Evolutionary conservation across 768 basidiomycete genomes (phyloP).

Genomic region (Agrocybe praecox): DNA sequence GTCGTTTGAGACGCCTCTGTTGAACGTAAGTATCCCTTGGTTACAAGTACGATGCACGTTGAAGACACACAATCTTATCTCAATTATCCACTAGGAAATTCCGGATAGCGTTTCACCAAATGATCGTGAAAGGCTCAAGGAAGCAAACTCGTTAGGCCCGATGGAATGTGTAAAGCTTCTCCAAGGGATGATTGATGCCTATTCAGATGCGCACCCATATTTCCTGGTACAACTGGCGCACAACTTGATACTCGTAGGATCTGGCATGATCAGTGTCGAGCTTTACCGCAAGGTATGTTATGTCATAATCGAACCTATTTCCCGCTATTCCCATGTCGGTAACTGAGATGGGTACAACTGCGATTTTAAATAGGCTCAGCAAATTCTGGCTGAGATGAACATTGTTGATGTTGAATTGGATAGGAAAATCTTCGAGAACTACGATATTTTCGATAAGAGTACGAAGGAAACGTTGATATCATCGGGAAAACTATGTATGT

Average conservation of each 20-base stretch:
- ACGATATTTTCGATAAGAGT: neutral
- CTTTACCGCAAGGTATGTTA: conserved; percentile 20
- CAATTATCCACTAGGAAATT: conserved; percentile 12
- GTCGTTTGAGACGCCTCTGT: neutral
- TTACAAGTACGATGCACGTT: no score
- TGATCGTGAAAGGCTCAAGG: conserved; percentile 14
- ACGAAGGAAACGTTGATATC: neutral
- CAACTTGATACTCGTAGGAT: conserved; percentile 4
- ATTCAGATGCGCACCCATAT: conserved; percentile 16
- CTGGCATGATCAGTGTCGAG: conserved; percentile 15
- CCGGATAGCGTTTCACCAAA: conserved; percentile 15
- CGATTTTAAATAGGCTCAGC: conserved; percentile 12
- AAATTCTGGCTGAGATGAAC: conserved; percentile 11
- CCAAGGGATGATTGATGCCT: conserved; percentile 20
- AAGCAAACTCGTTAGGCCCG: neutral
- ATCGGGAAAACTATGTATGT: neutral
- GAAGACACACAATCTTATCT: no score
- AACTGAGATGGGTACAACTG: neutral
- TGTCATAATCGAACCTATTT: neutral
- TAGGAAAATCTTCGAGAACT: neutral
- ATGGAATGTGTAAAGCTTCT: conserved; percentile 13
- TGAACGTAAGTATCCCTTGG: neutral
- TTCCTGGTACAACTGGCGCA: conserved; percentile 16
- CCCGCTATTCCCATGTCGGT: neutral
- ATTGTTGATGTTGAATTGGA: neutral